Conservation (phyloP, 2,329 filamentous ascomycete species). For the Acrodontium crateriforme region DNA sequence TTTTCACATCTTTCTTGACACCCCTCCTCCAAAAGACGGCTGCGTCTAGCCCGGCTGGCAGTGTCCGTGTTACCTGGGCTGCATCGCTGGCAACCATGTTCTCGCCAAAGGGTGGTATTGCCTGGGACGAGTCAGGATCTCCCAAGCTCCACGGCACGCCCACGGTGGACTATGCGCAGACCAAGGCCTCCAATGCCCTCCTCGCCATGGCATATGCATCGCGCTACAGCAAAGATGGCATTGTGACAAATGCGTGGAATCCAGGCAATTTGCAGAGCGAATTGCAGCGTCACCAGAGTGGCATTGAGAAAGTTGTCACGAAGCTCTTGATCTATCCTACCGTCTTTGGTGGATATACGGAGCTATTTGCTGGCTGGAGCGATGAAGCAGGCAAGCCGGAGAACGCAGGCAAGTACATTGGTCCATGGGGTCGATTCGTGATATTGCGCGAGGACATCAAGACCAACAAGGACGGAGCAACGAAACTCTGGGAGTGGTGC, state of each 20-base stretch:
- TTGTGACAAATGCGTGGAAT: constrained; percentile 17
- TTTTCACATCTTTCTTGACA: constrained; percentile 18
- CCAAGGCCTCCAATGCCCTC: constrained; percentile 18
- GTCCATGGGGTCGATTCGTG: constrained; percentile 22
- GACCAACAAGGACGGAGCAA: constrained; percentile 17
- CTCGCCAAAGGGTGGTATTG: constrained; percentile 10
- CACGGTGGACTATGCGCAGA: constrained; percentile 13
- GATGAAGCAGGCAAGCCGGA: constrained; percentile 13
- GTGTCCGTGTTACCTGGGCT: constrained; percentile 20
- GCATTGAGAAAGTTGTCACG: constrained; percentile 1
- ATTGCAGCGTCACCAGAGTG: constrained; percentile 12
- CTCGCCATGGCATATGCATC: constrained; percentile 11
- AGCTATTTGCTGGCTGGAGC: constrained; percentile 16
- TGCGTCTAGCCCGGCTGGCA: constrained; percentile 8
- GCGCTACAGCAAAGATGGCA: constrained; percentile 7
- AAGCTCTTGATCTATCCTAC: constrained; percentile 9
- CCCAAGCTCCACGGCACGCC: constrained; percentile 6
- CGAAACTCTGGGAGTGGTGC: constrained; percentile 29
- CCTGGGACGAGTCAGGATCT: constrained; percentile 6
- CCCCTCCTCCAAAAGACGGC: constrained; percentile 17
- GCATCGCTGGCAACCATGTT: constrained; percentile 12
- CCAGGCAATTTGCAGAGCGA: constrained; percentile 20
- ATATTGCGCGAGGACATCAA: constrained; percentile 16
- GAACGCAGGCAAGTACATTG: constrained; percentile 17
- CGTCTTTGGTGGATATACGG: constrained; percentile 17